Evolutionary conservation across 2,329 filamentous ascomycete genomes (phyloP).

Genomic region (Bimuria novae-zelandiae): DNA sequence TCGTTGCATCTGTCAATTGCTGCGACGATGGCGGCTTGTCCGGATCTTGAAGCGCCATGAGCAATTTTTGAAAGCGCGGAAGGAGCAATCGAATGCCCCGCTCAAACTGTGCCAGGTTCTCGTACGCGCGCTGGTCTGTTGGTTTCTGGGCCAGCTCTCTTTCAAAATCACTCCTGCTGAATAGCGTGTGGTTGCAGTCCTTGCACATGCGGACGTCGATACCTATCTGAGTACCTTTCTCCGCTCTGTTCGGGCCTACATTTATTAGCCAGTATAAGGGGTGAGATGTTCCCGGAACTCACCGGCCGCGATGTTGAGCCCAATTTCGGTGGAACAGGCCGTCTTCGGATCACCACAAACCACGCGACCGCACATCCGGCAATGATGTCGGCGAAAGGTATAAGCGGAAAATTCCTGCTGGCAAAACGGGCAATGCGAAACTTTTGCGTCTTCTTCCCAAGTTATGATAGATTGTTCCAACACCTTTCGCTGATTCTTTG

Average conservation of each 20-base stretch:
- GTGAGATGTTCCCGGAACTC: slow-evolving; percentile 38
- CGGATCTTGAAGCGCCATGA: slow-evolving; percentile 74
- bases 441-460: slow-evolving; percentile 89
- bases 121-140: slow-evolving; percentile 78
- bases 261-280: not conserved
- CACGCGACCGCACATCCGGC: slow-evolving; percentile 87
- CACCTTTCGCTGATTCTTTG: slow-evolving; percentile 74
- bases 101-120: slow-evolving; percentile 84
- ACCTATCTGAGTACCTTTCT: slow-evolving; percentile 60
- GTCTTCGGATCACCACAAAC: slow-evolving; percentile 89
- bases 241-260: slow-evolving; percentile 41
- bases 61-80: slow-evolving; percentile 80
- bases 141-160: slow-evolving; percentile 70
- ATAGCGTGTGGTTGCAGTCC: slow-evolving; percentile 76
- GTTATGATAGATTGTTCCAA: slow-evolving; percentile 91
- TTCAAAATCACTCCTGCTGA: slow-evolving; percentile 76
- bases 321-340: slow-evolving; percentile 81
- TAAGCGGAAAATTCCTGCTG: slow-evolving; percentile 95
- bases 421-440: slow-evolving; percentile 86
- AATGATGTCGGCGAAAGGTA: slow-evolving; percentile 92
- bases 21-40: slow-evolving; percentile 66
- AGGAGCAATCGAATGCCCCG: slow-evolving; percentile 80
- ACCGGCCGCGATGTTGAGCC: slow-evolving; percentile 73
- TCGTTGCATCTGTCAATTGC: slow-evolving; percentile 83
- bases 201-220: slow-evolving; percentile 90